Evolutionary conservation across 306 rosid genomes (phyloP), one percentile per base, ranked within the genome.

Genomic region (Acmispon strigosus): DNA sequence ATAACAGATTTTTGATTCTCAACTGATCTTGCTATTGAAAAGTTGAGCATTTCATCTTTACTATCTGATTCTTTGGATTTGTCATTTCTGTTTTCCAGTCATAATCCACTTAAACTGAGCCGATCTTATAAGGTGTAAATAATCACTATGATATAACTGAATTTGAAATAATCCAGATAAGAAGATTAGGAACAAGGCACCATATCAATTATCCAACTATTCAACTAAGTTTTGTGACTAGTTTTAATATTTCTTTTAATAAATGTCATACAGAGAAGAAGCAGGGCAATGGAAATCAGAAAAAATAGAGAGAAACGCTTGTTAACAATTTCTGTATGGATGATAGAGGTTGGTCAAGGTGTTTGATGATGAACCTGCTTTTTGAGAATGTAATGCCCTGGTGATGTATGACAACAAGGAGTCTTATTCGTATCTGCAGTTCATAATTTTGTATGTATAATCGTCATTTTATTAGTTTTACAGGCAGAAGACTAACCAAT

Each of bases 201-300:
- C 67, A 27, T 52, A 17, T 72, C 13, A 22, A 42, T 27, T 17
- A 34, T 39, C 50, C 27, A 42, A 56, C 44, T 27, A 22, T 32
- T 27, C 3, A 27, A 27, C 34, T 32, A 32, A 27, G 37, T 16
- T 34, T 37, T 11, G 24, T 16, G 13, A 11, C 53, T 37, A 18
- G 24, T 70, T 58, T 37, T 76, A 36, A 55, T 67, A 16, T 43
- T 39, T 24, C 0, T n/a, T 44, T 15, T 17, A 58, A 16, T 57
- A 60, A 24, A 45, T 61, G 48, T 15, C 48, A 41, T 69, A 13
- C 88, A 90, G 93, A 73, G 73, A 87, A 86, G 85, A 78, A 87
- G 80, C 87, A 55, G 52, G 61, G 77, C 13, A 85, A 82, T 78
- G 84, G 77, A 42, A 80, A 82, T 74, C 82, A 69, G 79, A 73